phyloP scores from a whole-genome alignment of 495 filamentous ascomycete genomes.

The Penicillium paxilli region DNA sequence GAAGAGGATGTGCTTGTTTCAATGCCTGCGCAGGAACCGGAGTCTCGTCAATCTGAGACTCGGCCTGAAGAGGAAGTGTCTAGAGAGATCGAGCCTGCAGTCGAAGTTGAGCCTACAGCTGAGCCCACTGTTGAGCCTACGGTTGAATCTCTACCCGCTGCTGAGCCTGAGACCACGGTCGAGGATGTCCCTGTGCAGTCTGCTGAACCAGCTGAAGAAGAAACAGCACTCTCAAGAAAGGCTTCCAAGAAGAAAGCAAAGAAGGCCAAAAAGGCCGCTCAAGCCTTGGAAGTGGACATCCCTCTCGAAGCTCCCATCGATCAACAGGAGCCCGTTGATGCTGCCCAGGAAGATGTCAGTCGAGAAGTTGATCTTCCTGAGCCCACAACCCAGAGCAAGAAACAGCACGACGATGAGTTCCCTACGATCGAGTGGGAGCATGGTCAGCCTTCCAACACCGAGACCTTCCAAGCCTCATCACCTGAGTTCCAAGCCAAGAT shows the following conservation, averaged over 20 bases:
- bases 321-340: not conserved
- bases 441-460: slow-evolving; percentile 23
- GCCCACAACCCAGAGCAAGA: slow-evolving; percentile 2
- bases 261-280: slow-evolving; percentile 22
- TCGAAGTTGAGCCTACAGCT: not conserved
- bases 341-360: slow-evolving; percentile 6
- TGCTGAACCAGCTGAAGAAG: not conserved
- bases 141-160: not conserved
- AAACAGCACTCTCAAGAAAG: slow-evolving; percentile 25
- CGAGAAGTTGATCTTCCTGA: slow-evolving; percentile 16
- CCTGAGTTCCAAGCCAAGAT: slow-evolving; percentile 25
- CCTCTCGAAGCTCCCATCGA: not conserved
- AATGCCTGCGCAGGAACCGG: not conserved
- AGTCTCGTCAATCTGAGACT: too few relatives aligned
- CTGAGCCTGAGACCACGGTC: slow-evolving; percentile 4
- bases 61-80: not conserved
- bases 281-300: slow-evolving; percentile 5
- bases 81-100: not conserved
- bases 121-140: not conserved
- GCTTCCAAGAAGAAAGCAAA: slow-evolving; percentile 26
- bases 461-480: slow-evolving; percentile 25
- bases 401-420: slow-evolving; percentile 32
- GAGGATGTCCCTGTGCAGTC: not conserved
- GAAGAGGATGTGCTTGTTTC: slow-evolving; percentile 4
- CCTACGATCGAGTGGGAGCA: slow-evolving; percentile 43